Conservation (phyloP, 1,139 yeast species). For the Sugiyamaella grinbergsii region DNA sequence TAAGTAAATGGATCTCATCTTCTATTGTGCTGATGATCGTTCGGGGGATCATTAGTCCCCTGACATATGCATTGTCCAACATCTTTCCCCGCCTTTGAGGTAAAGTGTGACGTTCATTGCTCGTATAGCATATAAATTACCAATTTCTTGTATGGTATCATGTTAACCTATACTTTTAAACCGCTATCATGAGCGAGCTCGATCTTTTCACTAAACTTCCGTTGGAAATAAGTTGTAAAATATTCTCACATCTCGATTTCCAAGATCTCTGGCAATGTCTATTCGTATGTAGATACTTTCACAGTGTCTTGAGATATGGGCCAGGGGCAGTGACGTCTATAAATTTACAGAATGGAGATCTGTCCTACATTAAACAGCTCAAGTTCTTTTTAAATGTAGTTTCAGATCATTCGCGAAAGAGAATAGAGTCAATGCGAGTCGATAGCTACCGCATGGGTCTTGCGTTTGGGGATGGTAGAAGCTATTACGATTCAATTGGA, state of each 20-base stretch:
- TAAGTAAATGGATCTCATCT: too few relatives aligned
- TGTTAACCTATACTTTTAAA: too few relatives aligned
- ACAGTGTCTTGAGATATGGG: not conserved
- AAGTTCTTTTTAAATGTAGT: slow-evolving; percentile 3
- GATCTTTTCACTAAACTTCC: slow-evolving; percentile 1
- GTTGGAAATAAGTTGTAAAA: slow-evolving; percentile 1
- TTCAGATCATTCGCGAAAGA: not conserved
- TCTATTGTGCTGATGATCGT: too few relatives aligned
- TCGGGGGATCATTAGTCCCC: not conserved
- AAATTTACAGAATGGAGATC: not conserved
- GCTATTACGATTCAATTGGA: slow-evolving; percentile 1
- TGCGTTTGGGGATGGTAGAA: not conserved
- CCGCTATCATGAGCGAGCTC: not conserved
- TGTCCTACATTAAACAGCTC: not conserved
- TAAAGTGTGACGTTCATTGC: not conserved
- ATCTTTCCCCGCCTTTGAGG: not conserved
- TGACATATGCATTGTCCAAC: too few relatives aligned
- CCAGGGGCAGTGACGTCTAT: slow-evolving; percentile 2
- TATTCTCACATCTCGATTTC: slow-evolving; percentile 6
- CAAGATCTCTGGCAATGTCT: slow-evolving; percentile 6
- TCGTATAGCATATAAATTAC: slow-evolving; percentile 1
- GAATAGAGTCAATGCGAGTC: not conserved
- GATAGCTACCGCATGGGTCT: slow-evolving; percentile 5
- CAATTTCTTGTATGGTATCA: too few relatives aligned
- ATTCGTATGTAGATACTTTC: slow-evolving; percentile 7